These are phyloP conservation scores for Thuidium tamariscinum DNA, from an alignment of 225 moss, liverwort and hornwort genomes.

Conservation along the genomic window DNA sequence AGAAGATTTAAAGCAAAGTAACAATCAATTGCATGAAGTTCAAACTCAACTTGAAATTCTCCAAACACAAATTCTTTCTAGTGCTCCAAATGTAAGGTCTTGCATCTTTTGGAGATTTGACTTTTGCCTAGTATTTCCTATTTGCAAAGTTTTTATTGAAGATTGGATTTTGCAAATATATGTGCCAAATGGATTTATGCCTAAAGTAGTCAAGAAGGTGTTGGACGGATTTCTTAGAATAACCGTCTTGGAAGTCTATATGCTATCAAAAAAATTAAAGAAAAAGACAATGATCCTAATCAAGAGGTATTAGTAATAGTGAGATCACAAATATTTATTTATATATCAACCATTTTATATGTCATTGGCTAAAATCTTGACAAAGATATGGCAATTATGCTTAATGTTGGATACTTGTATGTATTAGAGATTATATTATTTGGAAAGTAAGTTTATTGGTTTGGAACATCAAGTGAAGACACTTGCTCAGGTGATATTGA, in stretches of 20 bases:
- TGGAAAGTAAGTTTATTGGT: conserved; percentile 49
- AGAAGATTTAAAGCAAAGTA: conserved; percentile 57
- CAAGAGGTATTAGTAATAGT: conserved; percentile 24
- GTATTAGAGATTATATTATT: conserved; percentile 56
- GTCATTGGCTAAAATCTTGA: neutral
- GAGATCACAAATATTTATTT: neutral
- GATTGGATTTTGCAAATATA: neutral
- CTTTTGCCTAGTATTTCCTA: neutral
- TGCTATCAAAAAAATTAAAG: conserved; percentile 8
- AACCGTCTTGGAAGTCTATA: neutral
- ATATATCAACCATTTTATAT: neutral
- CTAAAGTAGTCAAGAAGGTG: neutral
- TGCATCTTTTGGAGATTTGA: neutral
- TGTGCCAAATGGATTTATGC: neutral
- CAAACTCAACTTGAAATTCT: conserved; percentile 58
- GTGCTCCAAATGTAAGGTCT: conserved; percentile 1
- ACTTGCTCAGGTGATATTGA: conserved; percentile 36
- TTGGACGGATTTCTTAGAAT: neutral
- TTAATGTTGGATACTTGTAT: neutral
- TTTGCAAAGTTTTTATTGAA: neutral
- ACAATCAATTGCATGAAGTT: conserved; percentile 67
- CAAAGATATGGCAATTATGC: neutral
- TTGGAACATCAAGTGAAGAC: conserved; percentile 57
- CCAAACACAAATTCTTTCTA: conserved; percentile 45
- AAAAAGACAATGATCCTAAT: conserved; percentile 2